These are phyloP conservation scores for Fraxinus greggii DNA, from an alignment of 305 asterid species.

Conservation along the genomic window DNA sequence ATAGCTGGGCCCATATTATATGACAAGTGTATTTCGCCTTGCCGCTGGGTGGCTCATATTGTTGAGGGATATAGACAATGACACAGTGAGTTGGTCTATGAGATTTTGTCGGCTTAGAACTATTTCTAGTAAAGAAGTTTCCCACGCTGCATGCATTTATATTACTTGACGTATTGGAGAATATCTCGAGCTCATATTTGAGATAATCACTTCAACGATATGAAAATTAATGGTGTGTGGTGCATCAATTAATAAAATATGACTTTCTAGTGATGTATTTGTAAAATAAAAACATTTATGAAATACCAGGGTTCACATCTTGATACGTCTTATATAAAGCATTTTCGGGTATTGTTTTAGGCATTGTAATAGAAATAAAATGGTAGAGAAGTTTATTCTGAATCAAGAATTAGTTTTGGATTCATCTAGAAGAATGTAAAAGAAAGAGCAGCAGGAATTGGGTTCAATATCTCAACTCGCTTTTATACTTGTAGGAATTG, in stretches of 20 bases:
- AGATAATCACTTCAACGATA: background rate
- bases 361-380: conserved; percentile 1
- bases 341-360: conserved; percentile 7
- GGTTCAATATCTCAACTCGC: background rate
- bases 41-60: background rate
- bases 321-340: background rate
- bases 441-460: background rate
- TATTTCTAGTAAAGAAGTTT: background rate
- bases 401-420: conserved; percentile 14
- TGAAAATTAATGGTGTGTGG: background rate
- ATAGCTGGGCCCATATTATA: background rate
- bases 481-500: background rate
- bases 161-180: conserved; percentile 11
- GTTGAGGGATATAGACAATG: conserved; percentile 15
- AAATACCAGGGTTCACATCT: background rate
- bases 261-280: background rate
- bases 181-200: background rate
- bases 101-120: background rate
- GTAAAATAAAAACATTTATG: background rate
- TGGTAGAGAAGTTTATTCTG: conserved; percentile 1
- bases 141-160: background rate
- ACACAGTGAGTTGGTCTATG: background rate
- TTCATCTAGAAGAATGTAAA: background rate
- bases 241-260: background rate
- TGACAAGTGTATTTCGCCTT: background rate